These are phyloP conservation scores for Populus simonii DNA, from an alignment of 345 rosid species.

Conservation along the genomic window DNA sequence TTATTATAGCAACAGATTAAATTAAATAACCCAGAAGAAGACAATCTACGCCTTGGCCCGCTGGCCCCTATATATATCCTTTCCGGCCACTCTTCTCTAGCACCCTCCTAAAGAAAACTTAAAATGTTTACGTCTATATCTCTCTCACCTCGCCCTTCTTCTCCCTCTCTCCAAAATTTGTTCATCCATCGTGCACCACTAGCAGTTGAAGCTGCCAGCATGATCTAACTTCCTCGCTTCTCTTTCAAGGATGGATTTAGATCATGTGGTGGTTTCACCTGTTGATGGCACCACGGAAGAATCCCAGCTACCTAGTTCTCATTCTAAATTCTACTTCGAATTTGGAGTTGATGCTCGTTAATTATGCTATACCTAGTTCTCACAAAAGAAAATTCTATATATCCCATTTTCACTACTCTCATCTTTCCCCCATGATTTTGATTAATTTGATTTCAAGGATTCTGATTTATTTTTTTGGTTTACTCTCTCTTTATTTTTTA, in stretches of 20 bases:
- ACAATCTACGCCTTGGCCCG: neutral
- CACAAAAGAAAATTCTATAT: no score
- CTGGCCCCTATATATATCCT: neutral
- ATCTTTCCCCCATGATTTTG: no score
- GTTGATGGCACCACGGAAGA: conserved; percentile 37
- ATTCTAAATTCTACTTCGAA: neutral
- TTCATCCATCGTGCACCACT: conserved; percentile 30
- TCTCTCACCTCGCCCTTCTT: neutral
- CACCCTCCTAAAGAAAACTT: neutral
- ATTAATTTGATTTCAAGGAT: no score
- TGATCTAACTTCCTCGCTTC: conserved; percentile 40
- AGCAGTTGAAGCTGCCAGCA: conserved; percentile 99
- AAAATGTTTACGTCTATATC: neutral
- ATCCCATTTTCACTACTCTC: no score
- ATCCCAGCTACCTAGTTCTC: neutral
- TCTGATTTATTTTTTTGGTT: neutral
- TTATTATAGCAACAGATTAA: neutral
- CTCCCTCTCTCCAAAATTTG: neutral
- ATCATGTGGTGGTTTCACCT: conserved; percentile 59
- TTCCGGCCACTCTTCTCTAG: neutral
- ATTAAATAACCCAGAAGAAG: neutral
- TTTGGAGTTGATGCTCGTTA: neutral
- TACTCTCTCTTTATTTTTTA: neutral
- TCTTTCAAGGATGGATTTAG: conserved; percentile 25
- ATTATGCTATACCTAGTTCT: neutral